Evolutionary conservation across 2,329 filamentous ascomycete genomes (phyloP).

Genomic region (Fusarium piperis): DNA sequence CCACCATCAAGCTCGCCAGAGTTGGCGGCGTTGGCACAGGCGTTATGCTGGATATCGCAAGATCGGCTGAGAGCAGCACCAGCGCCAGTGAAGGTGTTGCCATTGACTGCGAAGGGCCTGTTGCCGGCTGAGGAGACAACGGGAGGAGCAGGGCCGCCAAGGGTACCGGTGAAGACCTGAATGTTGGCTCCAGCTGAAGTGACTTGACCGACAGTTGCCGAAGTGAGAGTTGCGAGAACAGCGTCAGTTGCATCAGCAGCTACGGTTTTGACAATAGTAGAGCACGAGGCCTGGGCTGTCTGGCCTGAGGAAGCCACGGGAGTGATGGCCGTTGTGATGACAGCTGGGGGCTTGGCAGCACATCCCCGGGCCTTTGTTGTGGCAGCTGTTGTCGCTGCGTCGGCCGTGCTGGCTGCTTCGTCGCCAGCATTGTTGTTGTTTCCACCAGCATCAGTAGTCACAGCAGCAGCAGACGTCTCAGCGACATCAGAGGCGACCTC

Average conservation of each 20-base stretch:
- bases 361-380: not conserved
- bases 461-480: not conserved
- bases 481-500: not conserved
- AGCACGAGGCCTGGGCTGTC: not conserved
- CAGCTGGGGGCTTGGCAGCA: not conserved
- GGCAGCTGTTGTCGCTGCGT: not conserved
- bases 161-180: constrained; percentile 57
- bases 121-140: constrained; percentile 50
- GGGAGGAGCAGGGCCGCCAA: constrained; percentile 54
- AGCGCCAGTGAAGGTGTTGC: constrained; percentile 61
- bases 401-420: not conserved
- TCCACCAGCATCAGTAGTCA: not conserved
- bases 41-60: constrained; percentile 62
- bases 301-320: not conserved
- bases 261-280: not conserved
- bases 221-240: not conserved
- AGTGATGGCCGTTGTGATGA: not conserved
- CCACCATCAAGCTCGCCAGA: constrained; percentile 46
- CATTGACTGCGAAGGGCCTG: constrained; percentile 63
- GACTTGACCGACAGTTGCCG: not conserved
- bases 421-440: not conserved
- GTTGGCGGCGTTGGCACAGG: constrained; percentile 60
- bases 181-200: constrained; percentile 47
- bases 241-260: not conserved
- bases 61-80: constrained; percentile 58